Evolutionary conservation across 1,284 basidiomycete species (phyloP).

Genomic region (Clitocybe nebularis): DNA sequence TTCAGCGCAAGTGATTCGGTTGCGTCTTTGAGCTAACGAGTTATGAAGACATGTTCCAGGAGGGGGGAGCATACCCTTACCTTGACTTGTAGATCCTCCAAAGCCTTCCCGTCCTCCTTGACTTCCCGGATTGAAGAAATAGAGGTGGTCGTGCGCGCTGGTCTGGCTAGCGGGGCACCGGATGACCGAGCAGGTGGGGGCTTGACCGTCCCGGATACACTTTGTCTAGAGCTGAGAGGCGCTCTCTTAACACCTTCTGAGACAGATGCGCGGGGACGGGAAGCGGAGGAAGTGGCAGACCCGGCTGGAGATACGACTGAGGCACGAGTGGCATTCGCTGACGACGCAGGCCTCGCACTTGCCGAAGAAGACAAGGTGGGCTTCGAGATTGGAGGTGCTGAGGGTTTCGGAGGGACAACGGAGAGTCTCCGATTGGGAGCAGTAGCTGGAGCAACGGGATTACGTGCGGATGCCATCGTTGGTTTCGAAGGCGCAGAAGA

Average conservation of each 20-base stretch:
- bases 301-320: conserved; percentile 53
- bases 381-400: conserved; percentile 17
- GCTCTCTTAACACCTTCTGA: conserved; percentile 52
- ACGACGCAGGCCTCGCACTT: conserved; percentile 28
- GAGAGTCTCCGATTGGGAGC: conserved; percentile 6
- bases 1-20: conserved; percentile 50
- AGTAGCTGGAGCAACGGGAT: conserved; percentile 5
- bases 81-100: conserved; percentile 59
- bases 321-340: conserved; percentile 34
- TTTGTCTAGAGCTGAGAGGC: conserved; percentile 34
- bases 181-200: conserved; percentile 24
- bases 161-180: conserved; percentile 27
- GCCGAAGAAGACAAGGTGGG: conserved; percentile 13
- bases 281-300: conserved; percentile 33
- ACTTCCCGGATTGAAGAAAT: conserved; percentile 69
- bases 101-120: conserved; percentile 52
- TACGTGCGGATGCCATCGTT: conserved; percentile 34
- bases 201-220: conserved; percentile 28
- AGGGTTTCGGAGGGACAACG: conserved; percentile 2
- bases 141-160: conserved; percentile 42
- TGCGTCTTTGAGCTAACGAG: conserved; percentile 53
- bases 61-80: no score
- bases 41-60: conserved; percentile 11
- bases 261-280: conserved; percentile 50
- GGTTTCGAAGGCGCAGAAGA: conserved; percentile 38